phyloP scores from a whole-genome alignment of 2,329 filamentous ascomycete genomes.

The Trichophyton benhamiae region DNA sequence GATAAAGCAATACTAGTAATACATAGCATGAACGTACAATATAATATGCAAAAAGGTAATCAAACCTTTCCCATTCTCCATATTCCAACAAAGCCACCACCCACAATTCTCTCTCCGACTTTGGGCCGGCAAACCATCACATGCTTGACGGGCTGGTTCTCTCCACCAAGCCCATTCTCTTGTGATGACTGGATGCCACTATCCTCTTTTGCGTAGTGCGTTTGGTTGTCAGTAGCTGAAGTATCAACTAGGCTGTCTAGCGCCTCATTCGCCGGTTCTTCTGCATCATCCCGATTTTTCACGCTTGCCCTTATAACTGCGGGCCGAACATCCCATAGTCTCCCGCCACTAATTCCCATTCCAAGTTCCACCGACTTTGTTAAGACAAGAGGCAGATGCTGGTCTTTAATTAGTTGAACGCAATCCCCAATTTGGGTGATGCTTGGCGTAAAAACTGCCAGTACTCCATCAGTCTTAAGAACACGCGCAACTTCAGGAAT shows the following conservation, averaged over 20 bases:
- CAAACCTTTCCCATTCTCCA: conserved; percentile 32
- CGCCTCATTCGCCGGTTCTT: conserved; percentile 22
- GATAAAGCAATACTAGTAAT: neutral
- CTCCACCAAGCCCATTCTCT: conserved; percentile 7
- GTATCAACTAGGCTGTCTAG: neutral
- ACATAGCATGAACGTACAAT: neutral
- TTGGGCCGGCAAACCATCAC: conserved; percentile 43
- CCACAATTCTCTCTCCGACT: conserved; percentile 35
- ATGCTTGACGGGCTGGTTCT: conserved; percentile 17
- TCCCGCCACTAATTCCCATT: conserved; percentile 34
- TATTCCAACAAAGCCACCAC: conserved; percentile 42
- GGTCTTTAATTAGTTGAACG: conserved; percentile 41
- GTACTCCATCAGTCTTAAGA: conserved; percentile 50
- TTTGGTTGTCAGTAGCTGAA: neutral
- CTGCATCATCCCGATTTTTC: conserved; percentile 13
- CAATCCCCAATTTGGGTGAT: conserved; percentile 65
- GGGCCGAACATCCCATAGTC: conserved; percentile 36
- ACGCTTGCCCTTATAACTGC: conserved; percentile 23
- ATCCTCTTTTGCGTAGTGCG: neutral
- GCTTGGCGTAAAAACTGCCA: conserved; percentile 63
- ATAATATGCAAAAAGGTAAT: neutral
- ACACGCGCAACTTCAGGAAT: conserved; percentile 38
- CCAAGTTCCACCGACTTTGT: conserved; percentile 37
- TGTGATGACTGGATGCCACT: neutral
- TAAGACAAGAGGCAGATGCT: conserved; percentile 42